These are phyloP conservation scores for Alternaria panax DNA, from an alignment of 2,329 filamentous ascomycete genomes.

Conservation along the genomic window DNA sequence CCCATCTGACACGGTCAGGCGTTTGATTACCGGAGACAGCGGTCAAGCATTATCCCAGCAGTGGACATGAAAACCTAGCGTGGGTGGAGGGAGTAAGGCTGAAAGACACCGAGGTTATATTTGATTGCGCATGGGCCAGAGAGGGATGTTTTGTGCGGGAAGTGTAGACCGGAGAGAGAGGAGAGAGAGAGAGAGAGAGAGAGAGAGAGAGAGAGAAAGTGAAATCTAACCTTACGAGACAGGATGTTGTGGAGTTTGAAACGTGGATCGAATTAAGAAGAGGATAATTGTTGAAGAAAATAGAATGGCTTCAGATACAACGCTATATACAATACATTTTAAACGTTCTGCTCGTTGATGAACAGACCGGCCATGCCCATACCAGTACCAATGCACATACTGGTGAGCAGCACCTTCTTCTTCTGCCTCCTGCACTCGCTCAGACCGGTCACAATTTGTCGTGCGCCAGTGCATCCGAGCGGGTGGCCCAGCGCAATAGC, in stretches of 20 bases:
- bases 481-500: conserved; percentile 86
- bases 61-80: not conserved
- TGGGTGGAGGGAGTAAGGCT: not conserved
- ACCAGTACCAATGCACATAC: conserved; percentile 81
- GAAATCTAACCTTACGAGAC: not conserved
- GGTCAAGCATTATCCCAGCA: not conserved
- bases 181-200: no score
- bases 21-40: not conserved
- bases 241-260: not conserved
- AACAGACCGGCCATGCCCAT: conserved; percentile 73
- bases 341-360: conserved; percentile 65
- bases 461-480: conserved; percentile 76
- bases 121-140: not conserved
- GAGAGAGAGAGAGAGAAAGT: not conserved
- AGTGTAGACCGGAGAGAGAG: no score
- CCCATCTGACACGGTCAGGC: not conserved
- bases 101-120: not conserved
- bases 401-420: conserved; percentile 90
- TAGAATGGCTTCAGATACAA: not conserved
- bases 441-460: conserved; percentile 88
- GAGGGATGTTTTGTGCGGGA: no score
- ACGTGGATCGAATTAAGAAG: not conserved
- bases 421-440: conserved; percentile 83
- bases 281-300: not conserved
- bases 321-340: not conserved